Evolutionary conservation across 371 early-diverging fungal genomes (phyloP).

Genomic region (Entomophthora muscae): DNA sequence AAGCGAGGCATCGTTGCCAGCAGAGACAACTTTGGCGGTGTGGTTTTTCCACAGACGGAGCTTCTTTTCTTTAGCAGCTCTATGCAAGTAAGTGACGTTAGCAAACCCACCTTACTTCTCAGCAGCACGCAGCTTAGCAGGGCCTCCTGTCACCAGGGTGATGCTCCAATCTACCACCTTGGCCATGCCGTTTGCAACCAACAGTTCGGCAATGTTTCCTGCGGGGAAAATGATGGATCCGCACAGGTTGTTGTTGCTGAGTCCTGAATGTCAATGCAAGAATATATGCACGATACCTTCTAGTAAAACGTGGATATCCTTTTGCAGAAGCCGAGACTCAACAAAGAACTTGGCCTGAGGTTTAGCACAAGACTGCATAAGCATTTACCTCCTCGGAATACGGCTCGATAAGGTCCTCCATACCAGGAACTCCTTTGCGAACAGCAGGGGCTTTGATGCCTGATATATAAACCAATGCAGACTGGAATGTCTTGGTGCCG

Average conservation of each 20-base stretch:
- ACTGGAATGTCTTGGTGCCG: slow-evolving; percentile 33
- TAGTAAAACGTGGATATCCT: slow-evolving; percentile 68
- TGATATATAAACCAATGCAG: slow-evolving; percentile 51
- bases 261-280: slow-evolving; percentile 20
- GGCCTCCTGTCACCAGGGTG: slow-evolving; percentile 54
- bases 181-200: slow-evolving; percentile 68
- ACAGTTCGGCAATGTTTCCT: slow-evolving; percentile 82
- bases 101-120: slow-evolving; percentile 26
- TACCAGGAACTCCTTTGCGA: slow-evolving; percentile 54
- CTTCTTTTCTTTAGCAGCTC: slow-evolving; percentile 18
- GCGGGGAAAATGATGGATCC: slow-evolving; percentile 66
- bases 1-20: slow-evolving; percentile 15
- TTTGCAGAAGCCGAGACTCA: slow-evolving; percentile 75
- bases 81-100: not conserved
- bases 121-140: slow-evolving; percentile 50
- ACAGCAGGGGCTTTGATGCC: slow-evolving; percentile 76
- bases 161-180: slow-evolving; percentile 80
- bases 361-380: not conserved
- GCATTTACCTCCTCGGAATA: slow-evolving; percentile 52
- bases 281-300: slow-evolving; percentile 26
- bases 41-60: slow-evolving; percentile 68
- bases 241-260: slow-evolving; percentile 41
- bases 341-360: slow-evolving; percentile 63
- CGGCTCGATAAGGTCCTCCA: slow-evolving; percentile 62
- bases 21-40: slow-evolving; percentile 19